These are phyloP conservation scores for Sporothrix pallida DNA, from an alignment of 2,329 filamentous ascomycete genomes.

Conservation along the genomic window DNA sequence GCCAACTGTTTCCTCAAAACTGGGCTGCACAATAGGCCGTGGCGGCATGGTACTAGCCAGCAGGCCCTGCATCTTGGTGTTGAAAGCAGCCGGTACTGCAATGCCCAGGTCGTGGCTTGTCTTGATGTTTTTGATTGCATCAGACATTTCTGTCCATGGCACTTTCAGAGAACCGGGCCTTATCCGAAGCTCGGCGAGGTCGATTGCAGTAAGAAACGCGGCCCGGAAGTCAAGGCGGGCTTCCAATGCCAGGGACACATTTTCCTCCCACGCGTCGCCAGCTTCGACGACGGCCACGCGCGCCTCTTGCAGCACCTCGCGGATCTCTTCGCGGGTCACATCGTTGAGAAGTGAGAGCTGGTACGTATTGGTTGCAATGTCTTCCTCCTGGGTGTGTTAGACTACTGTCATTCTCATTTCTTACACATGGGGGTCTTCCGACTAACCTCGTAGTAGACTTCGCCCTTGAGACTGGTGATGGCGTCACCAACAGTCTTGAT, in stretches of 20 bases:
- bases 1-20: slow-evolving; percentile 71
- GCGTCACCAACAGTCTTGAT: slow-evolving; percentile 83
- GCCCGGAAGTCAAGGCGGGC: slow-evolving; percentile 70
- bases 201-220: slow-evolving; percentile 62
- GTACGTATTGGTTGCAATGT: slow-evolving; percentile 93
- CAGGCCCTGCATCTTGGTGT: slow-evolving; percentile 85
- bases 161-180: slow-evolving; percentile 55
- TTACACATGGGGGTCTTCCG: too few relatives aligned
- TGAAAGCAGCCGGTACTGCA: slow-evolving; percentile 79
- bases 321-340: slow-evolving; percentile 63
- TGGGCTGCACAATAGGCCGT: slow-evolving; percentile 80
- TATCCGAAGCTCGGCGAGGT: slow-evolving; percentile 54
- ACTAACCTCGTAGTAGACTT: slow-evolving; percentile 80
- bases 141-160: slow-evolving; percentile 59
- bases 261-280: slow-evolving; percentile 48
- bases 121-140: slow-evolving; percentile 61
- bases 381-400: slow-evolving; percentile 72
- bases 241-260: slow-evolving; percentile 62
- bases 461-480: slow-evolving; percentile 75
- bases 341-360: slow-evolving; percentile 75
- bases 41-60: slow-evolving; percentile 94
- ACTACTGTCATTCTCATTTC: too few relatives aligned
- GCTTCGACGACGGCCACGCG: slow-evolving; percentile 56
- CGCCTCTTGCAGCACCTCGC: slow-evolving; percentile 60
- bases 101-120: slow-evolving; percentile 67